These are phyloP conservation scores for Diaporthe citriasiana DNA, from an alignment of 2,329 filamentous ascomycete species.

Conservation along the genomic window DNA sequence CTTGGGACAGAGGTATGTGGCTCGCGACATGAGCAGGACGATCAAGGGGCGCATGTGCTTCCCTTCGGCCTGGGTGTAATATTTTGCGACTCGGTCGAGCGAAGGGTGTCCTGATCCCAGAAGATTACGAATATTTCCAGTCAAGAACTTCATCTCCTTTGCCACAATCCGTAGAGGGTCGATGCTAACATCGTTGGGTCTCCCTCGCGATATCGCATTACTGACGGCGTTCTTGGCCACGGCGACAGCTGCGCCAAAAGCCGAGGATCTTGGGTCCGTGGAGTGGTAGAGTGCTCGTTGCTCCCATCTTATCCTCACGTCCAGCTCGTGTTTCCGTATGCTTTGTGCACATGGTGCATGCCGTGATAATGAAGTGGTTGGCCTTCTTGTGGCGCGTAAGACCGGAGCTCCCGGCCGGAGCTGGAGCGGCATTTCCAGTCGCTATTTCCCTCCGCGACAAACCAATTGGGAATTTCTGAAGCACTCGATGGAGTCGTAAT, in stretches of 20 bases:
- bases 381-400: constrained; percentile 59
- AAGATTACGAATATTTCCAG: constrained; percentile 93
- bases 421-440: constrained; percentile 60
- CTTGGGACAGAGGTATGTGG: constrained; percentile 84
- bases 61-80: constrained; percentile 96
- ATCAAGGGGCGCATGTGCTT: constrained; percentile 97
- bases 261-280: constrained; percentile 66
- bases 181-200: constrained; percentile 78
- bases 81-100: constrained; percentile 95
- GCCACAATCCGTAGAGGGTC: constrained; percentile 92
- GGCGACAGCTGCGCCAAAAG: constrained; percentile 81
- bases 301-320: constrained; percentile 51
- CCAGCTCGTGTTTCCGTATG: constrained; percentile 50
- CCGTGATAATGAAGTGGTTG: constrained; percentile 51
- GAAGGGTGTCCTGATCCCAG: constrained; percentile 94
- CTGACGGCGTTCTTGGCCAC: constrained; percentile 79
- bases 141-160: constrained; percentile 97
- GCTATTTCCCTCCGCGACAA: constrained; percentile 47
- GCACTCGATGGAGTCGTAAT: constrained; percentile 36
- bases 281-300: constrained; percentile 60
- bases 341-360: constrained; percentile 58
- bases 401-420: constrained; percentile 67
- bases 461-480: constrained; percentile 51
- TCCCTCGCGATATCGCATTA: constrained; percentile 73
- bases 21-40: constrained; percentile 95